Evolutionary conservation across 2,329 filamentous ascomycete species (phyloP), one percentile per base, ranked within the genome.

Genomic region (Scopulariopsis brevicaulis): DNA sequence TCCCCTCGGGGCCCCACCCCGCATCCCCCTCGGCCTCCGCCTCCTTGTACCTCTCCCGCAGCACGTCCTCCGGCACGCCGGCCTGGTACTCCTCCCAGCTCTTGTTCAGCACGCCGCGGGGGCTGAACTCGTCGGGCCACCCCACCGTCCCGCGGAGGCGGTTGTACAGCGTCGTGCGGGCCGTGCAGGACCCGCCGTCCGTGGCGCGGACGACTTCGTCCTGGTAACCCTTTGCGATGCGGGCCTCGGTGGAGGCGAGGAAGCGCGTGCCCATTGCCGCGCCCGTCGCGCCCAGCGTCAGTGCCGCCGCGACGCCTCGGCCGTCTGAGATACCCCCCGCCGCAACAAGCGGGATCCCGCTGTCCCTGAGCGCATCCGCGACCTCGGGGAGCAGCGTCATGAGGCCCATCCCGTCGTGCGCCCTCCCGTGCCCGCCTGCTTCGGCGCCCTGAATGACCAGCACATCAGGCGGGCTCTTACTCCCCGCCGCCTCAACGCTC

Each of bases 211-310:
- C 59, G 0, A 77, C 67, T 56, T 74, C 74, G n/a, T 71, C 62
- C 55, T 73, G 74, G 53, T 76, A 77, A 0, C 71, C 73, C 58
- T 66, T 67, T 54, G 62, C 65, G 40, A 76, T 70, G 7, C 71
- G 69, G 1, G 74, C 66, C 62, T 77, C 74, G 0, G 59, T 64
- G 0, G 71, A 64, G 0, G 82, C 82, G 0, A 88, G 74, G 59
- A 86, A 84, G 8, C 83, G 74, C 0, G 85, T 88, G 0, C 86
- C 86, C 73, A 89, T 75, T 0, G 75, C 80, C 0, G 77, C 74
- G 0, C 81, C 85, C 0, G 70, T 66, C 1, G 80, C 79, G 0
- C 81, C 80, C 0, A 83, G 70, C 1, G 71, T 67, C 14, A 82
- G 65, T 1, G 76, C 75, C 0, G 79, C 78, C 7, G 75, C 78